These are phyloP conservation scores for Talaromyces sp. DNA, from an alignment of 2,329 filamentous ascomycete species.

Conservation along the genomic window DNA sequence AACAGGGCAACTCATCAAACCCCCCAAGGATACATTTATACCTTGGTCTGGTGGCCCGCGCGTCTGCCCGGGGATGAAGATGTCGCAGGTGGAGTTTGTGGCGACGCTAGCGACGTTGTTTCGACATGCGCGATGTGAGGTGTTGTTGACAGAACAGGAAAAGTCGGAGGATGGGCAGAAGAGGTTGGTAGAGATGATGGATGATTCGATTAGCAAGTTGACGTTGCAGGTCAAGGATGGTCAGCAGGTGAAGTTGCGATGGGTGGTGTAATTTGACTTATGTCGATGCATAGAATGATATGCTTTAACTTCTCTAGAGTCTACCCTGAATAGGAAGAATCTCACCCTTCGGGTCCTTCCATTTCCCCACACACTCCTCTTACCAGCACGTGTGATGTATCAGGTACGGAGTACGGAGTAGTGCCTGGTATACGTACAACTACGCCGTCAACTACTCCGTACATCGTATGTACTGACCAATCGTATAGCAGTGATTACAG, in stretches of 20 bases:
- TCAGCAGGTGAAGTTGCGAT: slow-evolving; percentile 8
- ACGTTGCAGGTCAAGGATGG: slow-evolving; percentile 9
- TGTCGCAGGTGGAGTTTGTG: slow-evolving; percentile 53
- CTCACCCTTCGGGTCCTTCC: too few relatives aligned
- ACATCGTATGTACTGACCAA: too few relatives aligned
- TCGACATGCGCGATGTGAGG: slow-evolving; percentile 23
- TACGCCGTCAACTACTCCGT: too few relatives aligned
- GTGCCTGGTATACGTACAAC: too few relatives aligned
- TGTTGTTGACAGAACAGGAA: background rate
- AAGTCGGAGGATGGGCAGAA: background rate
- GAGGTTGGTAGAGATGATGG: slow-evolving; percentile 3
- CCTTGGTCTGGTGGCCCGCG: slow-evolving; percentile 6
- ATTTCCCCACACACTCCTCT: too few relatives aligned
- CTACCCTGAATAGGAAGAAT: too few relatives aligned
- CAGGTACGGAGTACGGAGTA: too few relatives aligned
- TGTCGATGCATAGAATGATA: too few relatives aligned
- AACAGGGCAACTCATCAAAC: slow-evolving; percentile 6
- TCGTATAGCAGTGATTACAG: too few relatives aligned
- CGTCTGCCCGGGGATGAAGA: slow-evolving; percentile 19
- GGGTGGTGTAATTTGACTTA: background rate
- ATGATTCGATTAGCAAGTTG: slow-evolving; percentile 8
- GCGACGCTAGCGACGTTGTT: slow-evolving; percentile 43
- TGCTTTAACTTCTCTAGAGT: too few relatives aligned
- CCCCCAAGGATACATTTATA: slow-evolving; percentile 1
- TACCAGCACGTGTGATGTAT: too few relatives aligned